Evolutionary conservation across 1,139 yeast genomes (phyloP).

Genomic region (Diutina ranongensis): DNA sequence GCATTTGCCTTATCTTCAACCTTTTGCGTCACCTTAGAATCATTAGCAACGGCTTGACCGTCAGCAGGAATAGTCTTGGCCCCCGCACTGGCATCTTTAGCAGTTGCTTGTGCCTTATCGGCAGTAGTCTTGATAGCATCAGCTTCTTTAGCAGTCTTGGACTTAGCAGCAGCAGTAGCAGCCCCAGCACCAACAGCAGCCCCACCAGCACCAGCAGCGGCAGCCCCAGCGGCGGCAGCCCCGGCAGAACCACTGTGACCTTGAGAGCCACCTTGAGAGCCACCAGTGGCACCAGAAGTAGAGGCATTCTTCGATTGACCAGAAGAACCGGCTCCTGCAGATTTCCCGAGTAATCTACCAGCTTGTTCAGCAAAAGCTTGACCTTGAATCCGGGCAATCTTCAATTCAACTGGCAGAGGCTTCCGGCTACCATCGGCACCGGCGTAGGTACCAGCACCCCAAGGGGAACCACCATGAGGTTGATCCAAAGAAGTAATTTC

Average conservation of each 20-base stretch:
- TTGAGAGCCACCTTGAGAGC: neutral
- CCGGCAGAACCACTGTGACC: neutral
- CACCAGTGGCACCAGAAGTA: neutral
- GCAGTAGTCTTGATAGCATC: neutral
- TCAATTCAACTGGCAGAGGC: constrained; percentile 10
- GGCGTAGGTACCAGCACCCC: constrained; percentile 11
- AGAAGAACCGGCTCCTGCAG: neutral
- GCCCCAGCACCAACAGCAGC: constrained; percentile 6
- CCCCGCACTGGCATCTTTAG: neutral
- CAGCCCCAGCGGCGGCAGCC: neutral
- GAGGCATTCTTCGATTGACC: neutral
- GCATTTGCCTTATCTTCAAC: constrained; percentile 1
- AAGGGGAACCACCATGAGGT: constrained; percentile 11
- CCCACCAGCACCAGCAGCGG: neutral
- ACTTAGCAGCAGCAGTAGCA: neutral
- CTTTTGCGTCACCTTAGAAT: neutral
- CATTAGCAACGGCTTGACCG: constrained; percentile 1
- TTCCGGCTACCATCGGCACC: constrained; percentile 11
- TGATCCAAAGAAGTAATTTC: constrained; percentile 10
- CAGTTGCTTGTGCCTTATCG: neutral
- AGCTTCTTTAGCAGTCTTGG: neutral
- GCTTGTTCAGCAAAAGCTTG: constrained; percentile 21
- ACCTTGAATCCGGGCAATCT: constrained; percentile 11
- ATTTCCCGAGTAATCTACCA: constrained; percentile 8
- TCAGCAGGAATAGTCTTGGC: neutral